phyloP scores from a whole-genome alignment of 73 alveolate species.

The Uronychia setigera region DNA sequence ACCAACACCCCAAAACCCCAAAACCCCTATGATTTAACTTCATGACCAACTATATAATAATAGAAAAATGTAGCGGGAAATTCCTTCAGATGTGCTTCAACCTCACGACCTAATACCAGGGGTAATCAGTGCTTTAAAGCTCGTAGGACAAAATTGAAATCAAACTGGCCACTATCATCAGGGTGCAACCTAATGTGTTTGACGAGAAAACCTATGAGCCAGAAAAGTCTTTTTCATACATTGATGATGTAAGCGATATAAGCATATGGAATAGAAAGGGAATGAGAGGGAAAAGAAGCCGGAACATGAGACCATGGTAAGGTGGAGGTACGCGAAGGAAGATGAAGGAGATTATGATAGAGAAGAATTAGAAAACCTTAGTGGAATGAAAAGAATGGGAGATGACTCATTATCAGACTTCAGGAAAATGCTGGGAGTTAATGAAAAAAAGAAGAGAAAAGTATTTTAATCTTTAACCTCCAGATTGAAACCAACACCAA shows the following conservation, averaged over 20 bases:
- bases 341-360: not conserved
- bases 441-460: not conserved
- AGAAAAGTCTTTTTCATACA: slow-evolving; percentile 6
- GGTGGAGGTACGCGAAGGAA: slow-evolving; percentile 9
- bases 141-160: too few species aligned
- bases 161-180: too few species aligned
- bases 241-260: not conserved
- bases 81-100: too few species aligned
- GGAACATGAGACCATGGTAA: not conserved
- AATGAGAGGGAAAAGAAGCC: not conserved
- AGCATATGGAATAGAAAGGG: not conserved
- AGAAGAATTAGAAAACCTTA: too few species aligned
- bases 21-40: too few species aligned
- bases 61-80: too few species aligned
- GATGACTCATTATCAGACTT: not conserved
- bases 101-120: too few species aligned
- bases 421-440: not conserved
- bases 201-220: slow-evolving; percentile 11
- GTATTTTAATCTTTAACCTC: not conserved
- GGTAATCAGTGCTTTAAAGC: too few species aligned
- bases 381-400: too few species aligned
- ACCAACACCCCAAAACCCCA: too few species aligned
- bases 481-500: slow-evolving; percentile 46
- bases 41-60: too few species aligned
- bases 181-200: slow-evolving; percentile 1